A percentile compares a stretch with the other conserved stretches of the same genome.
Evolutionary conservation across 306 rosid species (phyloP).

Genomic region (Neltuma alba): DNA sequence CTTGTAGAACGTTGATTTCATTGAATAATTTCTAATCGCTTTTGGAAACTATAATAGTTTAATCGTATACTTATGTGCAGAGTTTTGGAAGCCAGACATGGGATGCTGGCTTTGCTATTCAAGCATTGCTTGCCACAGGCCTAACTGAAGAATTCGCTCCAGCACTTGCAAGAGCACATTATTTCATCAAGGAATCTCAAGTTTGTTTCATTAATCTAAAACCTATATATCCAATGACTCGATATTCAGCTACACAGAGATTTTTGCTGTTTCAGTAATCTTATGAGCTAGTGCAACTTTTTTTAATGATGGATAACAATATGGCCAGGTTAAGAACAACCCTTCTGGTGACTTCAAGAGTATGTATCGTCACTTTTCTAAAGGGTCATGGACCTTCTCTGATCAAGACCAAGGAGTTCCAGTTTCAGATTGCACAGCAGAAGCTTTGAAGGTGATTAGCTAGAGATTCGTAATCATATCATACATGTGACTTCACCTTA

Average conservation of each 20-base stretch:
- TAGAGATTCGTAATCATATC: too few species aligned
- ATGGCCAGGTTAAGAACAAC: neutral
- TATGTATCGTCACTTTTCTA: conserved; percentile 4
- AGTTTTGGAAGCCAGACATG: conserved; percentile 1
- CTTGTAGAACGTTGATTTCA: too few species aligned
- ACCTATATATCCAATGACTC: neutral
- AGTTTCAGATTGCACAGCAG: conserved; percentile 5
- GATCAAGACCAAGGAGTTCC: neutral
- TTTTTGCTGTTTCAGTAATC: too few species aligned
- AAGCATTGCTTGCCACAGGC: neutral
- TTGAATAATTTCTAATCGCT: too few species aligned
- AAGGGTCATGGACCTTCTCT: conserved; percentile 9
- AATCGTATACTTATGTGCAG: neutral
- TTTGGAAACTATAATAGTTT: neutral
- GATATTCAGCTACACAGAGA: neutral
- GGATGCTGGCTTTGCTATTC: neutral
- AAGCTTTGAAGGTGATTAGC: neutral
- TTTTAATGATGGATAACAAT: neutral
- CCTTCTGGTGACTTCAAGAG: conserved; percentile 6
- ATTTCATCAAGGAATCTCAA: conserved; percentile 1
- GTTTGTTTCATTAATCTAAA: neutral
- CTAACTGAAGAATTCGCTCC: neutral
- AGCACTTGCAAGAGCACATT: neutral
- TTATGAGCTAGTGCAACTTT: neutral
- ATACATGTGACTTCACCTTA: neutral